phyloP scores from a whole-genome alignment of 306 rosid genomes.

The Pachyrhizus erosus region DNA sequence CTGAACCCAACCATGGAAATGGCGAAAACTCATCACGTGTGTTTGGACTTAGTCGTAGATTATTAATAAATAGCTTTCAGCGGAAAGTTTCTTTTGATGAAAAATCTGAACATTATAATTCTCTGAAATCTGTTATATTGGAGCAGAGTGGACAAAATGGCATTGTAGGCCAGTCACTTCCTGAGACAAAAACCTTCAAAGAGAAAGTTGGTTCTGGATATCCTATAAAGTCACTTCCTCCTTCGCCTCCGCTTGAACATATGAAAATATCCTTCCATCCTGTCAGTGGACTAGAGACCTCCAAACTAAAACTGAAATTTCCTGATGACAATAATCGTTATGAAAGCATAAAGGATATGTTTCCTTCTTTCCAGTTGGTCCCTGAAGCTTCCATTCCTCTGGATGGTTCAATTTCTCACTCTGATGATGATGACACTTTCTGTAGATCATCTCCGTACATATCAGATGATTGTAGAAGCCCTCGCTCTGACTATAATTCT shows the following conservation, averaged over 20 bases:
- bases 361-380: constrained; percentile 88
- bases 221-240: constrained; percentile 63
- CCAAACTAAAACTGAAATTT: constrained; percentile 75
- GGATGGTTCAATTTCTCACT: constrained; percentile 68
- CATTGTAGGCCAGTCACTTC: constrained; percentile 42
- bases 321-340: constrained; percentile 73
- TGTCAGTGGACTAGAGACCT: constrained; percentile 61
- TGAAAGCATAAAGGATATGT: constrained; percentile 65
- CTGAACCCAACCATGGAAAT: constrained; percentile 48
- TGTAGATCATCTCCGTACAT: constrained; percentile 84
- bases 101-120: constrained; percentile 50
- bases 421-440: constrained; percentile 90
- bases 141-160: constrained; percentile 56
- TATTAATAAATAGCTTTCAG: constrained; percentile 69
- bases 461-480: constrained; percentile 81
- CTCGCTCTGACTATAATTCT: constrained; percentile 70
- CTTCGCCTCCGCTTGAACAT: constrained; percentile 95
- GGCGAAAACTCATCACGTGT: constrained; percentile 63
- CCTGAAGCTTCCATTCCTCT: constrained; percentile 70
- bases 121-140: constrained; percentile 53
- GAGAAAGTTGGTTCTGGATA: constrained; percentile 56
- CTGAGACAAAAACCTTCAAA: constrained; percentile 46
- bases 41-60: constrained; percentile 79
- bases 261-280: constrained; percentile 97
- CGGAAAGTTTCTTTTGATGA: constrained; percentile 67